A percentile compares a stretch with the other conserved stretches of the same genome.
Conservation (phyloP, 139 green algal species). For the Picochlorum sp. region DNA sequence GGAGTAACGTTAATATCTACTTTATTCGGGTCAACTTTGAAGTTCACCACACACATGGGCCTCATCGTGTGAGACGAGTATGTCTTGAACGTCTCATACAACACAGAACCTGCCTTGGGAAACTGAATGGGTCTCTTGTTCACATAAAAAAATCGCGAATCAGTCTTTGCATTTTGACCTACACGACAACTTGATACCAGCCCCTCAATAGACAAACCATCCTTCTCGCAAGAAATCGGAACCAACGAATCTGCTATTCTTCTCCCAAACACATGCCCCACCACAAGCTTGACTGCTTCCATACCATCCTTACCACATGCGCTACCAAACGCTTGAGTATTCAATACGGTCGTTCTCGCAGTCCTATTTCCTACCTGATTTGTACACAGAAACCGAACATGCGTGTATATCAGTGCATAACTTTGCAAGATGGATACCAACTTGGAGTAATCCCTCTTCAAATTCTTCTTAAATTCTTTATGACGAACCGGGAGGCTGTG, state of each 20-base stretch:
- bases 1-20: constrained; percentile 95
- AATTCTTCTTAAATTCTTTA: constrained; percentile 64
- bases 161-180: constrained; percentile 30
- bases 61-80: constrained; percentile 27
- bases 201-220: constrained; percentile 30
- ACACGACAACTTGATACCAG: constrained; percentile 62
- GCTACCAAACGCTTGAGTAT: background rate
- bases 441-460: constrained; percentile 76
- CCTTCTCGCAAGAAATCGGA: constrained; percentile 40
- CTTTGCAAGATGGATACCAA: constrained; percentile 54
- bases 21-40: constrained; percentile 31
- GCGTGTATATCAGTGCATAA: constrained; percentile 61
- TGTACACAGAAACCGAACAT: constrained; percentile 55
- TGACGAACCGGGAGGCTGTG: constrained; percentile 71
- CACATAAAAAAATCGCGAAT: constrained; percentile 88
- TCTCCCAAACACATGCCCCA: constrained; percentile 74
- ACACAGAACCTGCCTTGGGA: constrained; percentile 44
- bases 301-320: constrained; percentile 16
- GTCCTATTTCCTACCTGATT: constrained; percentile 39
- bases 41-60: constrained; percentile 64
- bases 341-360: constrained; percentile 7
- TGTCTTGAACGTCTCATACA: constrained; percentile 67
- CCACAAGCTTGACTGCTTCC: constrained; percentile 40
- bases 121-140: constrained; percentile 91
- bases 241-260: constrained; percentile 53